These are phyloP conservation scores for Auricularia cornea DNA, from an alignment of 768 basidiomycete genomes.

Conservation along the genomic window DNA sequence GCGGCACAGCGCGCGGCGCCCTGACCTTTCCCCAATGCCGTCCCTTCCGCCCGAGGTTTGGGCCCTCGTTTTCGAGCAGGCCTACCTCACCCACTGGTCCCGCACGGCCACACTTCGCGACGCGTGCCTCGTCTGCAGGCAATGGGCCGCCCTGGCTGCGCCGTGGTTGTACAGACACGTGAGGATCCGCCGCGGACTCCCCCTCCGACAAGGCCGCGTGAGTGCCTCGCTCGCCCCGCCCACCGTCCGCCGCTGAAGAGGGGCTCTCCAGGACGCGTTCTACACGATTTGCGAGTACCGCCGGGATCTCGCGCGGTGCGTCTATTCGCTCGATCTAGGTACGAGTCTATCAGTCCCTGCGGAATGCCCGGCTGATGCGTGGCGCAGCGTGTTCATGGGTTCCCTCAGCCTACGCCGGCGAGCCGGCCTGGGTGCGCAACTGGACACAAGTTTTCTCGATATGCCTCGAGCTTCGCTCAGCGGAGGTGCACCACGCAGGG, in stretches of 20 bases:
- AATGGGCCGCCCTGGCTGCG: not conserved
- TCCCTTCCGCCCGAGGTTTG: not conserved
- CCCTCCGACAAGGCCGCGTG: not conserved
- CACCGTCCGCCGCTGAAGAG: not conserved
- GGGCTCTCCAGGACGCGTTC: not conserved
- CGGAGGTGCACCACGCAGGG: not conserved
- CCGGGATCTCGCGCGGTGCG: not conserved
- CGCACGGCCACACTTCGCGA: not conserved
- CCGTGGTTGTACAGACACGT: not conserved
- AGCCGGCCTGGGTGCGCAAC: not conserved
- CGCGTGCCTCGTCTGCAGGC: not conserved
- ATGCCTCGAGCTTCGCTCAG: not conserved
- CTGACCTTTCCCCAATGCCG: not conserved
- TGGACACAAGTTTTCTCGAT: not conserved
- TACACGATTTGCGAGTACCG: not conserved
- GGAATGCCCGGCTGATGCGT: not conserved
- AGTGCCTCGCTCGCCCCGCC: not conserved
- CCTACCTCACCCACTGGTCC: not conserved
- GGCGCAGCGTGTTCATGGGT: not conserved
- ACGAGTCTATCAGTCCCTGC: not conserved
- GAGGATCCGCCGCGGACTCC: not conserved
- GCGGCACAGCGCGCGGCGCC: not conserved
- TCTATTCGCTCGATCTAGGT: not conserved
- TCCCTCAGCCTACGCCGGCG: not conserved
- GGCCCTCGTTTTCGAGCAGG: not conserved